These are phyloP conservation scores for Populus simonii DNA, from an alignment of 345 rosid genomes.

Conservation along the genomic window DNA sequence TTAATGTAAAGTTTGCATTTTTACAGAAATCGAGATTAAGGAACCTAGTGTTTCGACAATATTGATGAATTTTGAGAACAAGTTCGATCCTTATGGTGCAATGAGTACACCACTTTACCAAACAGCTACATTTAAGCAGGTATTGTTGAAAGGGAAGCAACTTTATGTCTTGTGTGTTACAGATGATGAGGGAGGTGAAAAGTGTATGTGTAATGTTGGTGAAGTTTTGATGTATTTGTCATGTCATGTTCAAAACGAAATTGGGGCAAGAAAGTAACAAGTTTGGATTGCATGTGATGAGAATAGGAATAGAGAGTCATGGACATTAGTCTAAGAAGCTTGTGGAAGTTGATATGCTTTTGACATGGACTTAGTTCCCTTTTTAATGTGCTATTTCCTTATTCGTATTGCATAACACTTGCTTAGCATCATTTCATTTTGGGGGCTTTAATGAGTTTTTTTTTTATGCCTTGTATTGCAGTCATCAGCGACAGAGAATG, in stretches of 20 bases:
- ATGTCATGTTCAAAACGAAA: background rate
- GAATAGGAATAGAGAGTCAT: background rate
- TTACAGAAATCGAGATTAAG: constrained; percentile 44
- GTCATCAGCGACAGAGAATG: constrained; percentile 77
- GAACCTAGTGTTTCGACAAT: constrained; percentile 69
- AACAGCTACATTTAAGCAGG: constrained; percentile 94
- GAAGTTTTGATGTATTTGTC: background rate
- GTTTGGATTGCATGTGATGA: background rate
- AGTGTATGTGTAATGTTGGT: background rate
- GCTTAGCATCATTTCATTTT: background rate
- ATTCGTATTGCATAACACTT: background rate
- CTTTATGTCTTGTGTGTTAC: background rate
- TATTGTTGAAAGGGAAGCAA: constrained; percentile 6
- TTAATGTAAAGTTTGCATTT: background rate
- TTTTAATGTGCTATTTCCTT: background rate
- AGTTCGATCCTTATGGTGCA: constrained; percentile 82
- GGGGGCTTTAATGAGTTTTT: background rate
- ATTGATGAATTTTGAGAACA: constrained; percentile 59
- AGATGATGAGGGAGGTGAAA: background rate
- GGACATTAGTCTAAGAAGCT: background rate
- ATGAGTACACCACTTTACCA: constrained; percentile 89
- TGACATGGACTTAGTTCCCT: background rate
- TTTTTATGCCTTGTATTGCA: constrained; percentile 28
- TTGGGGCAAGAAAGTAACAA: background rate
- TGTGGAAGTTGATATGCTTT: background rate